phyloP scores from a whole-genome alignment of 306 rosid species.

The Alnus rubra region DNA sequence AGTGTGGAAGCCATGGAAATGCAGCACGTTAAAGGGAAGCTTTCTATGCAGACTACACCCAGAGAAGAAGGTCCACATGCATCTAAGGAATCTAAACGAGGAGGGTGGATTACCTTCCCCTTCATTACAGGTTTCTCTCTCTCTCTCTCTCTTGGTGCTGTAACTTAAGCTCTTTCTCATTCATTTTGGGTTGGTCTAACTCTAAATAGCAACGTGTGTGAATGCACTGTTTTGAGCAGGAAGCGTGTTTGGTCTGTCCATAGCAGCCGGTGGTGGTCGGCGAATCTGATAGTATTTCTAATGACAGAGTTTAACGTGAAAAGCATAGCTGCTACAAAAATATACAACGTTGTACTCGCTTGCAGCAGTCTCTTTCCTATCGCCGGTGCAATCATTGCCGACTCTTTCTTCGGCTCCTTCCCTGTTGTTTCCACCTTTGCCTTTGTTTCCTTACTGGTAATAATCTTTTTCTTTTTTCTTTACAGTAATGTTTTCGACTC shows the following conservation, averaged over 20 bases:
- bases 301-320: conserved; percentile 36
- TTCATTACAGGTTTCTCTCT: conserved; percentile 31
- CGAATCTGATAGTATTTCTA: conserved; percentile 42
- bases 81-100: conserved; percentile 16
- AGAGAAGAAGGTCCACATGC: not conserved
- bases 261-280: conserved; percentile 33
- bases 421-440: conserved; percentile 30
- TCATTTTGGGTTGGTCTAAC: not conserved
- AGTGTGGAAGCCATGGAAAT: not conserved
- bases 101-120: conserved; percentile 54
- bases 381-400: conserved; percentile 39
- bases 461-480: too few species aligned
- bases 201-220: not conserved
- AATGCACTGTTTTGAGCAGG: conserved; percentile 13
- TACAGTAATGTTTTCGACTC: too few species aligned
- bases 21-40: conserved; percentile 1
- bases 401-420: conserved; percentile 40
- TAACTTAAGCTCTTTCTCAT: not conserved
- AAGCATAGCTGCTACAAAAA: conserved; percentile 43
- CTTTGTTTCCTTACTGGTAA: conserved; percentile 43
- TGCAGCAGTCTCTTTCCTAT: conserved; percentile 35
- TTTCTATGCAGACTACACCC: not conserved
- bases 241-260: conserved; percentile 26
- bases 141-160: not conserved
- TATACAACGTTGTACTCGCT: conserved; percentile 36